Evolutionary conservation across 495 filamentous ascomycete species (phyloP).

Genomic region (Neurospora sp.): DNA sequence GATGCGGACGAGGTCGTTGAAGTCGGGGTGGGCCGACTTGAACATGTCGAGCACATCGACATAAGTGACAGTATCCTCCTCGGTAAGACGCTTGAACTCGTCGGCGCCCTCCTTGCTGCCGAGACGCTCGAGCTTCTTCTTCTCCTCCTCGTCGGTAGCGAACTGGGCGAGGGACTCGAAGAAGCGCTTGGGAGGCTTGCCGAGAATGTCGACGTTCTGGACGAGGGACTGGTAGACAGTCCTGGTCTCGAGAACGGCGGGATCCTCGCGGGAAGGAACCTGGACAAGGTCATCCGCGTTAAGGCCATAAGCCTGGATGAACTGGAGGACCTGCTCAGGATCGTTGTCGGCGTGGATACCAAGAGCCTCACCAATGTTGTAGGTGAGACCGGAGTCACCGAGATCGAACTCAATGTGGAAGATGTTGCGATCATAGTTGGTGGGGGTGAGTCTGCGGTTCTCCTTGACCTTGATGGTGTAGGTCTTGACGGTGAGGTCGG

Average conservation of each 20-base stretch:
- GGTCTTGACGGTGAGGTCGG: slow-evolving; percentile 78
- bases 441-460: slow-evolving; percentile 83
- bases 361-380: slow-evolving; percentile 96
- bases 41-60: slow-evolving; percentile 85
- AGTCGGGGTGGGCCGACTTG: slow-evolving; percentile 75
- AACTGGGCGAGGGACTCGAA: slow-evolving; percentile 88
- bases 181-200: slow-evolving; percentile 92
- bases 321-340: slow-evolving; percentile 61
- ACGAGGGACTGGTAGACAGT: slow-evolving; percentile 88
- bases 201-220: slow-evolving; percentile 95
- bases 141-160: slow-evolving; percentile 71
- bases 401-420: slow-evolving; percentile 99
- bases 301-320: slow-evolving; percentile 83
- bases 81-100: slow-evolving; percentile 89
- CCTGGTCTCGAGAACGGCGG: slow-evolving; percentile 67
- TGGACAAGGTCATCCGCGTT: slow-evolving; percentile 76
- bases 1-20: slow-evolving; percentile 85
- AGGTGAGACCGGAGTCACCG: slow-evolving; percentile 77
- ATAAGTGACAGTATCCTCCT: slow-evolving; percentile 88
- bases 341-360: slow-evolving; percentile 95
- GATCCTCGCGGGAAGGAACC: slow-evolving; percentile 78
- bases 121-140: slow-evolving; percentile 65
- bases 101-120: slow-evolving; percentile 74
- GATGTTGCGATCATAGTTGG: slow-evolving; percentile 91
- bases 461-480: slow-evolving; percentile 84